Conservation (phyloP, 345 rosid species). For the Camelina hispida region DNA sequence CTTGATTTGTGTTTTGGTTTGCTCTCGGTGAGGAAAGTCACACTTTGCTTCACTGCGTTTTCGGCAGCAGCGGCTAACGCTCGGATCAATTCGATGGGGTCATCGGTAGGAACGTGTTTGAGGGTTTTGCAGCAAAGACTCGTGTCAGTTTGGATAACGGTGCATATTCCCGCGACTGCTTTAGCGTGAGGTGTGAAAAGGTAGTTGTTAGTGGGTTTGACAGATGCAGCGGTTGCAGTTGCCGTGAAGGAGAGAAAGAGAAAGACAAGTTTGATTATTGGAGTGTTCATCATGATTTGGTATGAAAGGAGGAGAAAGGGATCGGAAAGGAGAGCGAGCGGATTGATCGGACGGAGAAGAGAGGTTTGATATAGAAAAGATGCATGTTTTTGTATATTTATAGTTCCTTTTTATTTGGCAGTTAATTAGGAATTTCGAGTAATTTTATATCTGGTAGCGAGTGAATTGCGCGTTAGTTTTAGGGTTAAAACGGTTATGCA, state of each 20-base stretch:
- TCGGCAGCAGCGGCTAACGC: constrained; percentile 46
- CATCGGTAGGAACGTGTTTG: constrained; percentile 45
- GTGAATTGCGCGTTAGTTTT: constrained; percentile 32
- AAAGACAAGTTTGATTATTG: constrained; percentile 30
- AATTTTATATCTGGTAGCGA: constrained; percentile 23
- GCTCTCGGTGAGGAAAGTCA: constrained; percentile 38
- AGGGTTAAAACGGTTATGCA: constrained; percentile 1
- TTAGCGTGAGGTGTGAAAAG: constrained; percentile 50
- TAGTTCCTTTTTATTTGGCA: constrained; percentile 29
- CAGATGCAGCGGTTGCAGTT: background rate
- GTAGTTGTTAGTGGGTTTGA: constrained; percentile 35
- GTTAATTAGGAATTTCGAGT: background rate
- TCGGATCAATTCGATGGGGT: constrained; percentile 55
- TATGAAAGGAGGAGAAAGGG: constrained; percentile 34
- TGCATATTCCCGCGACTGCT: constrained; percentile 54
- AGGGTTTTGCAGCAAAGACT: constrained; percentile 61
- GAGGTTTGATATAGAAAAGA: constrained; percentile 16
- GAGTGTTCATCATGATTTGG: constrained; percentile 40
- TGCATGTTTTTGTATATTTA: constrained; percentile 21
- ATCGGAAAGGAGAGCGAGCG: constrained; percentile 22
- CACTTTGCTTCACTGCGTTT: constrained; percentile 38
- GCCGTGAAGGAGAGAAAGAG: background rate
- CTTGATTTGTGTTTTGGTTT: constrained; percentile 38
- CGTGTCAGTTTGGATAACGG: constrained; percentile 46
- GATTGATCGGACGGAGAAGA: constrained; percentile 8